These are phyloP conservation scores for Drechslera avenae DNA, from an alignment of 2,329 filamentous ascomycete genomes.

Conservation along the genomic window DNA sequence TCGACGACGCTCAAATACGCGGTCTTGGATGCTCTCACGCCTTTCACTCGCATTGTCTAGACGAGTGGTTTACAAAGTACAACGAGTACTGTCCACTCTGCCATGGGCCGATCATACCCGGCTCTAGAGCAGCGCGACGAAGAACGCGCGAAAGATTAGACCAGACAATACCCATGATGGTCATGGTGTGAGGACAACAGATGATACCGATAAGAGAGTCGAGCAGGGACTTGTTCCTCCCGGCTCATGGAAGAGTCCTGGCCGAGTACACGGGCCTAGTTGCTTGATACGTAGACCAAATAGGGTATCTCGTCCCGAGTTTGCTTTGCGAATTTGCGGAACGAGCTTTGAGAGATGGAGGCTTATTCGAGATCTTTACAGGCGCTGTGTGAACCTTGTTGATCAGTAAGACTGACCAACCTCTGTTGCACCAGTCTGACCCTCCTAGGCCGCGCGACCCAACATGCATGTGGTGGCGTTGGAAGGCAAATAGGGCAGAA, in stretches of 20 bases:
- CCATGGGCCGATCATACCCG: slow-evolving; percentile 44
- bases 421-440: no score
- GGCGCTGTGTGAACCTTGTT: no score
- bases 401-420: no score
- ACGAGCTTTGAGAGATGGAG: background rate
- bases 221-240: no score
- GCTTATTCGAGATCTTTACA: background rate
- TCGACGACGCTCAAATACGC: slow-evolving; percentile 40
- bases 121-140: slow-evolving; percentile 14
- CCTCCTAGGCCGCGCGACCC: no score
- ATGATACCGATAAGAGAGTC: background rate
- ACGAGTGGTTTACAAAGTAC: slow-evolving; percentile 46
- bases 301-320: background rate
- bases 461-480: no score
- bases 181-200: slow-evolving; percentile 30
- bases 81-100: slow-evolving; percentile 49
- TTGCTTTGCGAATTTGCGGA: background rate
- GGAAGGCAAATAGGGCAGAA: no score
- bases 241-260: no score
- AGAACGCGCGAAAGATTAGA: slow-evolving; percentile 12
- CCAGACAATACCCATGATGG: slow-evolving; percentile 23
- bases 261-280: no score
- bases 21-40: slow-evolving; percentile 45
- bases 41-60: slow-evolving; percentile 46
- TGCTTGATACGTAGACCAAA: background rate